A percentile compares a stretch with the other conserved stretches of the same genome.
phyloP scores from a whole-genome alignment of 2,329 filamentous ascomycete genomes.

The Stenocarpella maydis region DNA sequence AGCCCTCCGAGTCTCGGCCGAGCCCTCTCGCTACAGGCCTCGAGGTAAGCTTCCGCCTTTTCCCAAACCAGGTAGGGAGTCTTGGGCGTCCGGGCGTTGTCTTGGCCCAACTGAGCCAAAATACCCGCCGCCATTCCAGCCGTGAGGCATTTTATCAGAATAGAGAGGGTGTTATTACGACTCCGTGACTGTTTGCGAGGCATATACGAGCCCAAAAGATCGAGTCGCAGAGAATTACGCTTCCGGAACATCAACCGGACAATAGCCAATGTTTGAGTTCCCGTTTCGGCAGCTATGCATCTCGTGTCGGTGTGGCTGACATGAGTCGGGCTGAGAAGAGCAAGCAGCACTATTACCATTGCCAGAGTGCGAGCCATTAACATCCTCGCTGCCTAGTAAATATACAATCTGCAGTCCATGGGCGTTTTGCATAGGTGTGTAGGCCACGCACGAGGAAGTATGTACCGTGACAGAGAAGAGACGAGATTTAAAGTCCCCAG shows the following conservation, averaged over 20 bases:
- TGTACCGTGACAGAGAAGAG: conserved; percentile 13
- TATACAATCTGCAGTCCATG: neutral
- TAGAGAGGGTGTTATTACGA: neutral
- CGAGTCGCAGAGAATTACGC: neutral
- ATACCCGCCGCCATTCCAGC: neutral
- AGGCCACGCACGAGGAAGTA: too few relatives aligned
- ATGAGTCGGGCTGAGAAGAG: conserved; percentile 18
- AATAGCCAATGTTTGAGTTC: conserved; percentile 1
- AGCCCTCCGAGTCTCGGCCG: conserved; percentile 22
- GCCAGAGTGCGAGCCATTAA: neutral
- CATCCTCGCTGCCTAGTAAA: neutral
- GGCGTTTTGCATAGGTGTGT: neutral
- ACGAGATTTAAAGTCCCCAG: neutral
- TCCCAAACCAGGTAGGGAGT: neutral
- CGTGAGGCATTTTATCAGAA: conserved; percentile 1
- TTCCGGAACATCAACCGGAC: conserved; percentile 10
- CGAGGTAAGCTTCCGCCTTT: conserved; percentile 16
- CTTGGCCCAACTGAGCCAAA: neutral
- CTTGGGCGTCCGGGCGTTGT: neutral
- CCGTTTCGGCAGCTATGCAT: conserved; percentile 12
- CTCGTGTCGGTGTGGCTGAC: conserved; percentile 18
- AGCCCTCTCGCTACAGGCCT: neutral
- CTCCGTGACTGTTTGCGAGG: neutral
- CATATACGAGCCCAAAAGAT: neutral
- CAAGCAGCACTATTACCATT: neutral